phyloP scores from a whole-genome alignment of 1,284 basidiomycete genomes.

The Athelia sp. region DNA sequence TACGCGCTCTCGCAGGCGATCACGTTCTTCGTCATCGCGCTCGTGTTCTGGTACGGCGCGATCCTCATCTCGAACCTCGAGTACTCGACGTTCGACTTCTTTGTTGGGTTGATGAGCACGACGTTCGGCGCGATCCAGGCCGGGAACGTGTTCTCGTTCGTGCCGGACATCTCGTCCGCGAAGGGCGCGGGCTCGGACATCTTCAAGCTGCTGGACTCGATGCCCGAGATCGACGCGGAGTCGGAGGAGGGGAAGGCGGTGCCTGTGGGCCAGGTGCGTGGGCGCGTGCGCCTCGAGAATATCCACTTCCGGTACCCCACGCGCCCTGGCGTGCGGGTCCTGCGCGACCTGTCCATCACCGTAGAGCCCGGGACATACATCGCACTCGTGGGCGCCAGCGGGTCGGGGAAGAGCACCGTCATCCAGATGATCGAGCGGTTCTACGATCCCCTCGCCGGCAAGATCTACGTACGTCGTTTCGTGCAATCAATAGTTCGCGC shows the following conservation, averaged over 20 bases:
- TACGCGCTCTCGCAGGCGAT: conserved; percentile 81
- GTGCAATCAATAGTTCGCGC: not conserved
- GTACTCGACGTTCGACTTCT: conserved; percentile 70
- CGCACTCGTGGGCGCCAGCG: conserved; percentile 88
- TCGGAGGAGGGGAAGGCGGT: conserved; percentile 64
- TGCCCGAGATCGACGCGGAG: conserved; percentile 80
- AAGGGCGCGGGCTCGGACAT: conserved; percentile 76
- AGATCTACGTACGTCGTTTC: conserved; percentile 43
- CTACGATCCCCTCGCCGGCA: conserved; percentile 78
- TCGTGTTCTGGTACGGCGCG: conserved; percentile 86
- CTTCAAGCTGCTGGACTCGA: conserved; percentile 76
- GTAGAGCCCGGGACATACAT: conserved; percentile 90
- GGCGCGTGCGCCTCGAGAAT: conserved; percentile 74
- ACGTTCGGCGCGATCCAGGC: conserved; percentile 78
- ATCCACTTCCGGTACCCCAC: conserved; percentile 97
- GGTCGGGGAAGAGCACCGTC: conserved; percentile 86
- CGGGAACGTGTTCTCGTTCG: conserved; percentile 87
- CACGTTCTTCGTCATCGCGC: conserved; percentile 79
- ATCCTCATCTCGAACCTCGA: conserved; percentile 57
- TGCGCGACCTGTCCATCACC: conserved; percentile 76
- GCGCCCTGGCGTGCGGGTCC: conserved; percentile 79
- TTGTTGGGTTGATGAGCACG: conserved; percentile 76
- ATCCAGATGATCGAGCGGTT: conserved; percentile 89
- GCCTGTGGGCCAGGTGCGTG: conserved; percentile 44
- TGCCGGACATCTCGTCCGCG: conserved; percentile 90